Evolutionary conservation across 257 asterid genomes (phyloP).

Genomic region (Mitragyna speciosa): DNA sequence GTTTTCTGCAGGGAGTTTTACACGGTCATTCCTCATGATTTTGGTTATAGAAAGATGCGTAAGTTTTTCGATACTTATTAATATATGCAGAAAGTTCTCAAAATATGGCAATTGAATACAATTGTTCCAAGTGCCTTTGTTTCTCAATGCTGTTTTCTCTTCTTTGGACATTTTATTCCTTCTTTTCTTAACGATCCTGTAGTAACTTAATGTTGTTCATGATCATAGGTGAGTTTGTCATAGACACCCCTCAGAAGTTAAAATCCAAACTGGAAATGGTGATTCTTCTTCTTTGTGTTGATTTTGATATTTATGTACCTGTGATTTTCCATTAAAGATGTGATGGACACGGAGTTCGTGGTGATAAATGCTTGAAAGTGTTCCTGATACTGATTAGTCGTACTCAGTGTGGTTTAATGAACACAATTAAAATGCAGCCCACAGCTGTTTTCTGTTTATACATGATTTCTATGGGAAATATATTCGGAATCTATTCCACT

Average conservation of each 20-base stretch:
- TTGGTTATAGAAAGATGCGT: slow-evolving; percentile 81
- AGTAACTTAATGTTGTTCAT: slow-evolving; percentile 14
- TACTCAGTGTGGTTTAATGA: background rate
- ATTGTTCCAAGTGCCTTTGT: background rate
- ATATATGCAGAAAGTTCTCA: background rate
- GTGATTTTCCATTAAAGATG: background rate
- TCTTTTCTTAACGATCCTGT: slow-evolving; percentile 4
- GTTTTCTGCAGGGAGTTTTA: slow-evolving; percentile 75
- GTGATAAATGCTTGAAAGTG: background rate
- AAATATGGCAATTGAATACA: background rate
- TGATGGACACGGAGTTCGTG: background rate
- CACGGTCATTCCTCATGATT: slow-evolving; percentile 90
- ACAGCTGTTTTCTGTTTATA: background rate
- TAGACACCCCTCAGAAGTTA: slow-evolving; percentile 88
- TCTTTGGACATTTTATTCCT: background rate
- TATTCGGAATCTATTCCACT: background rate
- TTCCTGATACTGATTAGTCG: background rate
- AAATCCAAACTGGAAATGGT: slow-evolving; percentile 91
- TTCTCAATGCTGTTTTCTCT: background rate
- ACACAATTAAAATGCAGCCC: background rate
- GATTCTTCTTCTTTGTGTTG: slow-evolving; percentile 28
- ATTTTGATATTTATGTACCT: background rate
- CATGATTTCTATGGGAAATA: background rate
- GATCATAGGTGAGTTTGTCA: slow-evolving; percentile 76
- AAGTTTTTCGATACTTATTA: slow-evolving; percentile 27